A percentile compares a stretch with the other conserved stretches of the same genome.
phyloP scores from a whole-genome alignment of 1,284 basidiomycete genomes.

The Porodaedalea pini region DNA sequence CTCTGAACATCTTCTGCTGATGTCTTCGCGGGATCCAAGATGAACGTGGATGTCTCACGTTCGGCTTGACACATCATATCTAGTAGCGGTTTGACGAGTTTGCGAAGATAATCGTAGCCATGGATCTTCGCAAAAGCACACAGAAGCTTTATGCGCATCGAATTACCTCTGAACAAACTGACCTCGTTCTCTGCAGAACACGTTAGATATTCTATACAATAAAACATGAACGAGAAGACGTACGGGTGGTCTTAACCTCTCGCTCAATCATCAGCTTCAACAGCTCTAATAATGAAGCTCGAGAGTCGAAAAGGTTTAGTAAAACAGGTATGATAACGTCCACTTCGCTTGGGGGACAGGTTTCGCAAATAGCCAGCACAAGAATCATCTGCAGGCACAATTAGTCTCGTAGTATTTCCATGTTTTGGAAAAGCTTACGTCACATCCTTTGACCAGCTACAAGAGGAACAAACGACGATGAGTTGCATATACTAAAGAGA shows the following conservation, averaged over 20 bases:
- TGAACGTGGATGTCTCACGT: conserved; percentile 64
- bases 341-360: conserved; percentile 72
- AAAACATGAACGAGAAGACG: conserved; percentile 16
- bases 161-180: conserved; percentile 81
- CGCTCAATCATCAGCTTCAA: conserved; percentile 82
- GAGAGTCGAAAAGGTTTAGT: conserved; percentile 81
- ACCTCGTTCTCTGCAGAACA: conserved; percentile 64
- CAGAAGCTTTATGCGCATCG: conserved; percentile 79
- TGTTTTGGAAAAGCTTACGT: conserved; percentile 41
- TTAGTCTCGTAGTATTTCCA: background rate
- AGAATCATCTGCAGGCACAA: conserved; percentile 58
- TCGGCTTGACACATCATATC: conserved; percentile 72
- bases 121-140: conserved; percentile 83
- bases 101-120: conserved; percentile 84
- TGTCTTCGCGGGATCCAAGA: conserved; percentile 72
- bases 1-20: conserved; percentile 58
- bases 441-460: conserved; percentile 69
- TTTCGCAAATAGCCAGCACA: conserved; percentile 82
- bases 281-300: conserved; percentile 67
- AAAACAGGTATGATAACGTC: conserved; percentile 86
- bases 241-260: conserved; percentile 77
- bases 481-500: background rate
- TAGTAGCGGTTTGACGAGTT: conserved; percentile 73
- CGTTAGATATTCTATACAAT: background rate
- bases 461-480: conserved; percentile 14